phyloP scores from a whole-genome alignment of 148 eudicot genomes.

The Dysphania ambrosioides region DNA sequence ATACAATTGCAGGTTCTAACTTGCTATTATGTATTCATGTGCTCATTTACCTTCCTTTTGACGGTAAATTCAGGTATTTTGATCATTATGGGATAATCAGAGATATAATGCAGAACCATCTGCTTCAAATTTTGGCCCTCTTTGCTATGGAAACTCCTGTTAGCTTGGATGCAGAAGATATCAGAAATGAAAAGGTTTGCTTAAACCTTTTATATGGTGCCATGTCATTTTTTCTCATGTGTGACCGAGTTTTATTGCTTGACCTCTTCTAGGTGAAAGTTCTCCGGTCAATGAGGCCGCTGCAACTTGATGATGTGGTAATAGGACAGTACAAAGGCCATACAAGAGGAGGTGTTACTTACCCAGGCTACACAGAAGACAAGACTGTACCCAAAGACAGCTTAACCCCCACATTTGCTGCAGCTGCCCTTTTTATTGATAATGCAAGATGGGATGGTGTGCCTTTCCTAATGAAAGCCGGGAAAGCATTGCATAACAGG shows the following conservation, averaged over 20 bases:
- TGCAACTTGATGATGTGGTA: conserved; percentile 67
- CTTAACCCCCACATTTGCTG: conserved; percentile 94
- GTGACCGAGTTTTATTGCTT: conserved; percentile 12
- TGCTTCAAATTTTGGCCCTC: conserved; percentile 90
- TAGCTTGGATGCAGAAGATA: conserved; percentile 96
- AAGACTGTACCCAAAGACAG: conserved; percentile 78
- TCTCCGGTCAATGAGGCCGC: conserved; percentile 89
- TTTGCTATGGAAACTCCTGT: conserved; percentile 99
- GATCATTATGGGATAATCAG: conserved; percentile 89
- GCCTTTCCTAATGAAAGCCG: conserved; percentile 97
- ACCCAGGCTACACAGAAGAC: conserved; percentile 85
- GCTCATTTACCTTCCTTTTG: conserved; percentile 23
- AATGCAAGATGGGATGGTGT: conserved; percentile 99
- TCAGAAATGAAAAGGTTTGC: conserved; percentile 90
- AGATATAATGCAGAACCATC: conserved; percentile 98
- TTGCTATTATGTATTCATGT: conserved; percentile 12
- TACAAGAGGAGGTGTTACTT: conserved; percentile 64
- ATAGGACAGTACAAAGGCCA: conserved; percentile 92
- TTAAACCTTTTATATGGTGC: not conserved
- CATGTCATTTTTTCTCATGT: not conserved
- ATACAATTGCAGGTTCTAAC: too few relatives aligned
- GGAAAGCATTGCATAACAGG: conserved; percentile 81
- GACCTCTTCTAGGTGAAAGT: conserved; percentile 70
- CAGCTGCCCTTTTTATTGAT: conserved; percentile 89
- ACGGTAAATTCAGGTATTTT: conserved; percentile 57